Evolutionary conservation across 768 basidiomycete species (phyloP), one percentile per base, ranked within the genome.

Genomic region (Boletus pseudo-olivaceus): DNA sequence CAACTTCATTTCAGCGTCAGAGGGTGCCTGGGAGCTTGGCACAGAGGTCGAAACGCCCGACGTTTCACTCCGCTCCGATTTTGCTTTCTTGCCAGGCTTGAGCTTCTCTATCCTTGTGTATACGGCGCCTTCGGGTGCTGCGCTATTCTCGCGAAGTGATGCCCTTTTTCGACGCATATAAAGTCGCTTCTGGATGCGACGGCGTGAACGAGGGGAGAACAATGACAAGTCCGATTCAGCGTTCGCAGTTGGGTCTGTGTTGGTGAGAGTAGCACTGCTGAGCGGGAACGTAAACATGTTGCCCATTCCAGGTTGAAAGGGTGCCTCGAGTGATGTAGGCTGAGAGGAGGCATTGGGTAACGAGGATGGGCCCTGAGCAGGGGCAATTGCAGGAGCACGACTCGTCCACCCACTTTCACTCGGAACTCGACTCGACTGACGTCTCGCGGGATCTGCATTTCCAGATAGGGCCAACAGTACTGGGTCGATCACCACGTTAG

Each of bases 101-200:
- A 78, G 51, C 63, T 75, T 59, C 63, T 47, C 54, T 34, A 60
- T 20, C 5, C 53, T 35, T 4, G 53, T 44, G 26, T 42, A 45
- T 3, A 53, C 12, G 2, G 15, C 26, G 27, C 35, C 46, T 12
- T 49, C 42, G 9, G 55, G 17, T n/a, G 19, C 26, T 7, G 6
- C 67, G 9, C 55, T 63, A 12, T 58, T 66, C 38, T 75, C 85
- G 29, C 64, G 62, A 32, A 73, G 67, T 29, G 73, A 68, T 4
- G 88, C 87, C 40, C 88, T 79, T 64, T 81, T 84, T 29, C 81
- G 79, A 6, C 88, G 82, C 88, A 90, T 90, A 58, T 87, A 80
- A 7, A 90, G 71, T 37, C 87, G 76, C 54, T 88, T 88, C 54
- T 72, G 71, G 23, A 81, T 57, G n/a, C 79, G 82, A 33, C 83